Percentiles rank a stretch among this genome's conserved stretches.
Evolutionary conservation across 768 basidiomycete species (phyloP).

Genomic region (Hygrophorus pudorinus): DNA sequence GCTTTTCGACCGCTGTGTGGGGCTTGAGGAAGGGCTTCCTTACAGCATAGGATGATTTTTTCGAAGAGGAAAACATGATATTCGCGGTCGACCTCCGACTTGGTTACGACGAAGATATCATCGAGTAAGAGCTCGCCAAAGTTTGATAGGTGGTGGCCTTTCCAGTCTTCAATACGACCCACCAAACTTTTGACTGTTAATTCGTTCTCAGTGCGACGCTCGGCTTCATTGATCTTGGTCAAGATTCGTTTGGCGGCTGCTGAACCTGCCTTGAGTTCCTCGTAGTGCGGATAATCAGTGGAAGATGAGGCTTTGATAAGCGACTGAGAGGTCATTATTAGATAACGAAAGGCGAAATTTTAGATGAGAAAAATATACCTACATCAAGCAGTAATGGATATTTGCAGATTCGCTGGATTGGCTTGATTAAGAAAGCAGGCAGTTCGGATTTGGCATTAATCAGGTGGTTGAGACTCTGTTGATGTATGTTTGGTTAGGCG

Average conservation of each 20-base stretch:
- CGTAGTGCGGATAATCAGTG: slow-evolving; percentile 56
- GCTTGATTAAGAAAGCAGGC: slow-evolving; percentile 96
- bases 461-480: slow-evolving; percentile 70
- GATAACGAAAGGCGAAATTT: slow-evolving; percentile 8
- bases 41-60: slow-evolving; percentile 98
- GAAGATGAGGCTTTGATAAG: slow-evolving; percentile 63
- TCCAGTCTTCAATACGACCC: slow-evolving; percentile 94
- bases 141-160: slow-evolving; percentile 90
- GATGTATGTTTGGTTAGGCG: slow-evolving; percentile 30
- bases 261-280: slow-evolving; percentile 77
- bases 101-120: slow-evolving; percentile 92
- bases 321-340: slow-evolving; percentile 33
- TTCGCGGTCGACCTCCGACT: slow-evolving; percentile 92
- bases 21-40: slow-evolving; percentile 62
- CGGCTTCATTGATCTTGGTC: slow-evolving; percentile 91
- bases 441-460: slow-evolving; percentile 89
- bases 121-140: slow-evolving; percentile 93
- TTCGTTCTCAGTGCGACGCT: slow-evolving; percentile 84
- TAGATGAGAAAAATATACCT: slow-evolving; percentile 24
- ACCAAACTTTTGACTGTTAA: slow-evolving; percentile 83
- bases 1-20: slow-evolving; percentile 56
- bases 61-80: slow-evolving; percentile 99
- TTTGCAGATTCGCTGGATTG: slow-evolving; percentile 97
- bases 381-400: slow-evolving; percentile 93
- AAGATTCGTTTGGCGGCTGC: slow-evolving; percentile 88